These are phyloP conservation scores for Trichophyton simii DNA, from an alignment of 2,329 filamentous ascomycete species.

Conservation along the genomic window DNA sequence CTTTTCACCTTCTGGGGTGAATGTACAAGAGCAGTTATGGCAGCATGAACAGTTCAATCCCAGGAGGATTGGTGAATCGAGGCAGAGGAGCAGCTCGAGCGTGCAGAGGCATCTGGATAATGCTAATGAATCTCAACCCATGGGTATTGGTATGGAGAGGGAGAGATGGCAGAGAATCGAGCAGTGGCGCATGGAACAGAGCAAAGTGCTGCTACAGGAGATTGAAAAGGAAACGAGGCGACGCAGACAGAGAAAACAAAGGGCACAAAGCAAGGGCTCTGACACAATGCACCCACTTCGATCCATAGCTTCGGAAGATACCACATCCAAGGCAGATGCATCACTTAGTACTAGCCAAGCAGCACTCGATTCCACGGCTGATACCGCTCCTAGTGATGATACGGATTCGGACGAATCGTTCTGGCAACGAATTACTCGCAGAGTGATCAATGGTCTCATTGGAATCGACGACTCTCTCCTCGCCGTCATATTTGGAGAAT, in stretches of 20 bases:
- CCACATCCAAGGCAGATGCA: neutral
- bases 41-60: constrained; percentile 80
- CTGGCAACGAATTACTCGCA: constrained; percentile 69
- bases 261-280: neutral
- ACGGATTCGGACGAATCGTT: constrained; percentile 51
- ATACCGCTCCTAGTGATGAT: constrained; percentile 12
- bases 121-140: constrained; percentile 44
- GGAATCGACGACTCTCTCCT: constrained; percentile 79
- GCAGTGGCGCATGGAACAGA: constrained; percentile 84
- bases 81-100: constrained; percentile 42
- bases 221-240: constrained; percentile 74
- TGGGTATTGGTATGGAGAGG: constrained; percentile 42
- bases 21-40: constrained; percentile 71
- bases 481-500: constrained; percentile 76
- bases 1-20: constrained; percentile 54
- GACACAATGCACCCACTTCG: neutral
- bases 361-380: neutral
- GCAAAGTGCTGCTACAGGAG: constrained; percentile 69
- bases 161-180: constrained; percentile 79
- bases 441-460: constrained; percentile 77
- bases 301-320: neutral
- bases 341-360: neutral
- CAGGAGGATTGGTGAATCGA: constrained; percentile 41
- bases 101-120: constrained; percentile 46
- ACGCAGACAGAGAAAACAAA: constrained; percentile 37